Evolutionary conservation across 495 filamentous ascomycete genomes (phyloP).

Genomic region (Penicillium antarcticum): DNA sequence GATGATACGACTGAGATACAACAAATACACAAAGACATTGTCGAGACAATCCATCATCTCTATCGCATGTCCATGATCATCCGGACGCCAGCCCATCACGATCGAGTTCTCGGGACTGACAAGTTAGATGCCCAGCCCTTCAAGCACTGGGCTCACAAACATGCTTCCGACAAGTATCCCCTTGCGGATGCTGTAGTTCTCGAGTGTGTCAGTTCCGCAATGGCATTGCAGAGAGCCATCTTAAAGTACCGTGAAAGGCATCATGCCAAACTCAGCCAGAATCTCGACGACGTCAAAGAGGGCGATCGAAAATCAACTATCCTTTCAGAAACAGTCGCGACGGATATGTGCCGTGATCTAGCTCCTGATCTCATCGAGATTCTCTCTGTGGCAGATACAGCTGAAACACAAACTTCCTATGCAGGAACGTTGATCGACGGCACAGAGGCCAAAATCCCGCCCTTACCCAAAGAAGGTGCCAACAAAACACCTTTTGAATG

Average conservation of each 20-base stretch:
- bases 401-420: background rate
- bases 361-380: background rate
- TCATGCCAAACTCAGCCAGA: slow-evolving; percentile 13
- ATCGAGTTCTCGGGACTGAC: background rate
- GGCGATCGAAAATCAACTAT: no score
- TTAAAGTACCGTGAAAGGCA: slow-evolving; percentile 20
- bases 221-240: slow-evolving; percentile 4
- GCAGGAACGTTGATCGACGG: background rate
- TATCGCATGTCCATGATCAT: background rate
- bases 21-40: background rate
- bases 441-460: background rate
- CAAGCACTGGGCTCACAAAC: background rate
- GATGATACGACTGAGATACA: background rate
- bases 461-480: slow-evolving; percentile 6
- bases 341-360: no score
- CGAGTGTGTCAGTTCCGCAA: slow-evolving; percentile 2
- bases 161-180: slow-evolving; percentile 9
- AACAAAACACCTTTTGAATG: slow-evolving; percentile 19
- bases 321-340: no score
- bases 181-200: background rate
- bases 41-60: background rate
- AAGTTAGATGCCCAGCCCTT: background rate
- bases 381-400: background rate
- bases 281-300: background rate
- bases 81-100: background rate